Evolutionary conservation across 208 protist genomes (phyloP), one percentile per base, ranked within the genome.

Genomic region (Phytomonas francai): DNA sequence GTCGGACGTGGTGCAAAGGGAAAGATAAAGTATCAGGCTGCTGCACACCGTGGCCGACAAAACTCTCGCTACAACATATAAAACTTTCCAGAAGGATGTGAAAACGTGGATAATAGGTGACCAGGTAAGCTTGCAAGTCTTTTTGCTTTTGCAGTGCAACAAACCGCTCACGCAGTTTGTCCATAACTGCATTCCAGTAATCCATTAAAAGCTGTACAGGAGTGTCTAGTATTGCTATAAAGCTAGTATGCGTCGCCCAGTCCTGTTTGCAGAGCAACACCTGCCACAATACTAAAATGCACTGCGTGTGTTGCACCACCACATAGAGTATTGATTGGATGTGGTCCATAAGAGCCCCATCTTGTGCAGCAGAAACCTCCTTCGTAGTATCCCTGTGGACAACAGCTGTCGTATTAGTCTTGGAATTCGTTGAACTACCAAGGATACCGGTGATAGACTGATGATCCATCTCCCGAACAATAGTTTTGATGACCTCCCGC

Each of bases 391-490:
- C 67, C 28, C 42, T 61, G 34, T 16, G 12, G 25, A 42, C 25
- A 49, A 2, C 39, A 49, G 39, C n/a, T n/a, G n/a, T 19, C 16
- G 39, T 12, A 49, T 49, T 49, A 12, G 16, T 12, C 39, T 49
- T 49, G 14, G 39, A 49, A 49, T 9, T 49, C 16, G n/a, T 54
- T 49, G 11, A 31, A 27, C 57, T 59, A n/a, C 66, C 62, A 30
- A 65, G 74, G 36, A 84, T 72, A 30, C 80, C 77, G 12, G 67
- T 60, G 34, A 90, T 88, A 34, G 70, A 59, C 67, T 85, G 76
- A 34, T 68, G 34, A 59, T 94, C 83, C 12, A 92, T 71, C 49
- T 90, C 88, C 14, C 77, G 75, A 77, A 88, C 81, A 7, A 92
- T 76, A 29, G 66, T 74, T 59, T 78, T 78, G 62, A 90, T 68